Conservation (phyloP, 176 grass and related monocot species). For the Aegilops tauschii region DNA sequence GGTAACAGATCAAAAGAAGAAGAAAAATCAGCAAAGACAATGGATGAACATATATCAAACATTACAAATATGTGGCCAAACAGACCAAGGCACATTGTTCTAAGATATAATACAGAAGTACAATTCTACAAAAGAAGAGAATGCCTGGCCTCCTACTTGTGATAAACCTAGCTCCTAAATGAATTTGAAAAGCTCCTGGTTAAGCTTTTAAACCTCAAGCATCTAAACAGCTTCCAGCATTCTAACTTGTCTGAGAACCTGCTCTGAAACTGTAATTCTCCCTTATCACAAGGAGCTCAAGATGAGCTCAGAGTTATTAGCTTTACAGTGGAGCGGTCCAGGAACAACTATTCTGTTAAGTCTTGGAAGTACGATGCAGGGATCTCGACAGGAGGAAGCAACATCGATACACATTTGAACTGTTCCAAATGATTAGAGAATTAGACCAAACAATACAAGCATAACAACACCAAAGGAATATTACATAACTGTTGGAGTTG, state of each 20-base stretch:
- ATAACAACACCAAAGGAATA: slow-evolving; percentile 7
- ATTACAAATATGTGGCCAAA: slow-evolving; percentile 32
- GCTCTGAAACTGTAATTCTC: slow-evolving; percentile 7
- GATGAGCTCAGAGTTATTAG: slow-evolving; percentile 32
- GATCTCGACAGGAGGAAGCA: slow-evolving; percentile 58
- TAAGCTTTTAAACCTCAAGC: not conserved
- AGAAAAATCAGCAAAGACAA: not conserved
- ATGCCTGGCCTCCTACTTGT: slow-evolving; percentile 17
- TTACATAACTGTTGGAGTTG: slow-evolving; percentile 7
- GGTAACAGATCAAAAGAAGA: not conserved
- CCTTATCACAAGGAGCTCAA: slow-evolving; percentile 30
- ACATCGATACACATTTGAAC: slow-evolving; percentile 66
- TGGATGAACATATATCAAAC: slow-evolving; percentile 25
- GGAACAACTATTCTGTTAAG: slow-evolving; percentile 29
- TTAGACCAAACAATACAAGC: slow-evolving; percentile 23
- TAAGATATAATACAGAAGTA: slow-evolving; percentile 49
- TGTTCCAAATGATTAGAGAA: slow-evolving; percentile 42
- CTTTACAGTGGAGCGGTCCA: slow-evolving; percentile 23
- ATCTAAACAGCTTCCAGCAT: slow-evolving; percentile 31
- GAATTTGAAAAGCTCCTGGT: not conserved
- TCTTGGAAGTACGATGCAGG: slow-evolving; percentile 54
- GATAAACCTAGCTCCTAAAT: slow-evolving; percentile 33
- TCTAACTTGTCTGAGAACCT: slow-evolving; percentile 29
- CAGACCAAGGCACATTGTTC: slow-evolving; percentile 18
- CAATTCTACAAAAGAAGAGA: slow-evolving; percentile 38